phyloP scores from a whole-genome alignment of 2,329 filamentous ascomycete genomes.

The Monilinia aucupariae region DNA sequence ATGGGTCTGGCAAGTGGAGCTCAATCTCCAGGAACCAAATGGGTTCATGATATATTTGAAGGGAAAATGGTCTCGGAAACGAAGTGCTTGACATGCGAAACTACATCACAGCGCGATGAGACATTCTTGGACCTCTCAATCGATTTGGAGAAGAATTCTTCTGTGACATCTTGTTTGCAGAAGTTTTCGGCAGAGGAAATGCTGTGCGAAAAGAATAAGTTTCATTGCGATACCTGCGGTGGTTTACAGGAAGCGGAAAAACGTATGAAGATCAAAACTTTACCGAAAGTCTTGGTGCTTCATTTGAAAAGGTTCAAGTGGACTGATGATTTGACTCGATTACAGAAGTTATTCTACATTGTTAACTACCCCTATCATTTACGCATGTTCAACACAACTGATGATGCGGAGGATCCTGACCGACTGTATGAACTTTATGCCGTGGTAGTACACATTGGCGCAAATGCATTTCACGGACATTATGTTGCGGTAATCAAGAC shows the following conservation, averaged over 20 bases:
- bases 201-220: slow-evolving; percentile 97
- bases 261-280: slow-evolving; percentile 95
- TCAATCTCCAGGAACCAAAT: slow-evolving; percentile 63
- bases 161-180: slow-evolving; percentile 87
- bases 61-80: slow-evolving; percentile 93
- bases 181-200: slow-evolving; percentile 99
- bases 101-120: slow-evolving; percentile 89
- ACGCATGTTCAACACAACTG: slow-evolving; percentile 76
- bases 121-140: slow-evolving; percentile 95
- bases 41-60: slow-evolving; percentile 97
- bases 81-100: slow-evolving; percentile 93
- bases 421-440: slow-evolving; percentile 94
- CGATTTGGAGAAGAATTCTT: slow-evolving; percentile 90
- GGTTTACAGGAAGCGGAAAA: slow-evolving; percentile 97
- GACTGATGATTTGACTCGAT: slow-evolving; percentile 84
- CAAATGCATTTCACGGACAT: slow-evolving; percentile 93
- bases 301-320: slow-evolving; percentile 98
- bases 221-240: slow-evolving; percentile 95
- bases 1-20: slow-evolving; percentile 38
- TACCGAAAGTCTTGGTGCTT: slow-evolving; percentile 85
- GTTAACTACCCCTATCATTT: slow-evolving; percentile 97
- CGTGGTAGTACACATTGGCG: slow-evolving; percentile 94
- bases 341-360: slow-evolving; percentile 94
- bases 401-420: slow-evolving; percentile 91
- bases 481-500: slow-evolving; percentile 99